Evolutionary conservation across 2,329 filamentous ascomycete genomes (phyloP).

Genomic region (Cercospora sp.): DNA sequence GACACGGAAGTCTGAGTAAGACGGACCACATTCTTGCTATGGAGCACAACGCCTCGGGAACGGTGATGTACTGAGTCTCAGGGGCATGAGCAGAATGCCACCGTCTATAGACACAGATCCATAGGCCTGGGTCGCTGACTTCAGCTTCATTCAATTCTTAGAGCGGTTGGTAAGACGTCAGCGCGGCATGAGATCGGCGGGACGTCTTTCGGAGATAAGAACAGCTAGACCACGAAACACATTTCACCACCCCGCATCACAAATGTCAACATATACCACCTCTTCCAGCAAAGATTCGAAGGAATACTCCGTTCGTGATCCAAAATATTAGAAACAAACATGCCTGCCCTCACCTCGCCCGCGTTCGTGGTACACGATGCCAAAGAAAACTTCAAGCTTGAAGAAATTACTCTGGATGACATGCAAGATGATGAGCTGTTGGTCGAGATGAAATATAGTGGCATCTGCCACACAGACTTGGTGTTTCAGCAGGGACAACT

Average conservation of each 20-base stretch:
- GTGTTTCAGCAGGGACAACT: conserved; percentile 22
- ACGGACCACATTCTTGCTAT: background rate
- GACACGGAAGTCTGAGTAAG: background rate
- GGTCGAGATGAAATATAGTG: conserved; percentile 27
- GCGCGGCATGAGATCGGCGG: background rate
- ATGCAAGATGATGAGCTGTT: conserved; percentile 25
- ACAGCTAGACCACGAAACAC: background rate
- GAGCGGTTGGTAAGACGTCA: background rate
- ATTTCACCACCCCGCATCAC: background rate
- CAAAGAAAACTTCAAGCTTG: conserved; percentile 26
- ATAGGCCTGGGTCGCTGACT: background rate
- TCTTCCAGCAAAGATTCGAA: background rate
- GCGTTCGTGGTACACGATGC: conserved; percentile 23
- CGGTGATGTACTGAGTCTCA: background rate
- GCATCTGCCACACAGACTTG: conserved; percentile 30
- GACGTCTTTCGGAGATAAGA: background rate
- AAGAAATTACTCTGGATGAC: conserved; percentile 21
- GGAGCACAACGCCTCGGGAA: background rate
- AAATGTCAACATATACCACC: background rate
- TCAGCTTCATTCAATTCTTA: background rate
- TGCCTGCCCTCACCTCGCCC: background rate
- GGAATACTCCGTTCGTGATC: background rate
- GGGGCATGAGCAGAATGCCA: background rate
- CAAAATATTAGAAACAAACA: background rate
- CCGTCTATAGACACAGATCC: background rate